Evolutionary conservation across 148 eudicot species (phyloP).

Genomic region (Cornus suecica): DNA sequence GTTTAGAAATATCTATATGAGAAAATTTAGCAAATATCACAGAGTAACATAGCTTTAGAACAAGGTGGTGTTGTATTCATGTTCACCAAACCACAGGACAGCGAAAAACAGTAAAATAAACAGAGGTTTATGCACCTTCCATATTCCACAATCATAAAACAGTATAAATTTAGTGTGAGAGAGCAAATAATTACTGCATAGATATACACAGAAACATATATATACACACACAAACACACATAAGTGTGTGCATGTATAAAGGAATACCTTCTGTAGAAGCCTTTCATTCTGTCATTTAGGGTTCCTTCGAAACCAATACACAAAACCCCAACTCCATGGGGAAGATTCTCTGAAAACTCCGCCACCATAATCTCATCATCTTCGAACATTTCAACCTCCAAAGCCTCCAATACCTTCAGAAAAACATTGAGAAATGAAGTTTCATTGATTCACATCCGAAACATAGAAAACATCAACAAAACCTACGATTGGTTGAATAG

Average conservation of each 20-base stretch:
- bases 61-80: no score
- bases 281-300: constrained; percentile 93
- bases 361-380: constrained; percentile 78
- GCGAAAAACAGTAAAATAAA: no score
- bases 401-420: constrained; percentile 49
- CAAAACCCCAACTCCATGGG: constrained; percentile 64
- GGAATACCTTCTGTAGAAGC: constrained; percentile 83
- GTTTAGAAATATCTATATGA: not conserved
- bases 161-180: not conserved
- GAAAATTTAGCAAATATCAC: not conserved
- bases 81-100: no score
- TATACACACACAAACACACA: no score
- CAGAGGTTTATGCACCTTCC: no score
- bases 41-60: not conserved
- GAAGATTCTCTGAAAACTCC: constrained; percentile 70
- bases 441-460: not conserved
- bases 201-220: not conserved
- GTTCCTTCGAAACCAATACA: constrained; percentile 65
- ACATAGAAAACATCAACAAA: not conserved
- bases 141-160: no score
- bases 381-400: constrained; percentile 50
- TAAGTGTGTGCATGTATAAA: not conserved
- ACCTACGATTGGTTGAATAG: not conserved
- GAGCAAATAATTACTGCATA: not conserved
- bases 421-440: not conserved